These are phyloP conservation scores for Cephalotrichum gorgonifer DNA, from an alignment of 2,329 filamentous ascomycete genomes.

Conservation along the genomic window DNA sequence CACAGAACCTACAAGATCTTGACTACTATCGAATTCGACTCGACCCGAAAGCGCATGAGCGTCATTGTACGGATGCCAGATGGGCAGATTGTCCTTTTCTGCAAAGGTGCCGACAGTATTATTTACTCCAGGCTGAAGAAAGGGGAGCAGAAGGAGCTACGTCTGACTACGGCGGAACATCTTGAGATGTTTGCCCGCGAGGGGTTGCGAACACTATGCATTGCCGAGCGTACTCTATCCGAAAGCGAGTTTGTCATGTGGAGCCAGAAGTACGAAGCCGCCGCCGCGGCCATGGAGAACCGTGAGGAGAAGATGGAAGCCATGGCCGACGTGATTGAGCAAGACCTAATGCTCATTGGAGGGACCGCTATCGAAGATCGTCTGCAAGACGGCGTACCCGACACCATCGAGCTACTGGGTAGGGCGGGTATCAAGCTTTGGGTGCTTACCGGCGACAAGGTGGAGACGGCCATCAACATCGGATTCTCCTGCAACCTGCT, in stretches of 20 bases:
- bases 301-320: conserved; percentile 90
- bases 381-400: conserved; percentile 91
- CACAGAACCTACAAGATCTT: conserved; percentile 79
- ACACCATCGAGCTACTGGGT: conserved; percentile 84
- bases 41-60: conserved; percentile 88
- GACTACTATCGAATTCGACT: conserved; percentile 97
- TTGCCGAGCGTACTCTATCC: conserved; percentile 69
- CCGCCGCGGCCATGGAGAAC: conserved; percentile 71
- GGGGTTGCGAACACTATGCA: conserved; percentile 87
- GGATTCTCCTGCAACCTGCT: conserved; percentile 97
- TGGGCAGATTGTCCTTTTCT: conserved; percentile 80
- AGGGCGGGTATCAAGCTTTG: conserved; percentile 96
- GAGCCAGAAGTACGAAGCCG: conserved; percentile 79
- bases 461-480: conserved; percentile 99
- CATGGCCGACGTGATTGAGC: conserved; percentile 83
- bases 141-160: conserved; percentile 77
- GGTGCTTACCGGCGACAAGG: conserved; percentile 97
- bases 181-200: conserved; percentile 95
- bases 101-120: conserved; percentile 94
- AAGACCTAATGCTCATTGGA: conserved; percentile 76
- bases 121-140: conserved; percentile 86
- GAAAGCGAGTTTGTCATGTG: conserved; percentile 79
- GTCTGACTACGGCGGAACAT: conserved; percentile 78
- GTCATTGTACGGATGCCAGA: conserved; percentile 93
- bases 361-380: conserved; percentile 97